Evolutionary conservation across 2,329 filamentous ascomycete genomes (phyloP).

Genomic region (Sporothrix variecibatus): DNA sequence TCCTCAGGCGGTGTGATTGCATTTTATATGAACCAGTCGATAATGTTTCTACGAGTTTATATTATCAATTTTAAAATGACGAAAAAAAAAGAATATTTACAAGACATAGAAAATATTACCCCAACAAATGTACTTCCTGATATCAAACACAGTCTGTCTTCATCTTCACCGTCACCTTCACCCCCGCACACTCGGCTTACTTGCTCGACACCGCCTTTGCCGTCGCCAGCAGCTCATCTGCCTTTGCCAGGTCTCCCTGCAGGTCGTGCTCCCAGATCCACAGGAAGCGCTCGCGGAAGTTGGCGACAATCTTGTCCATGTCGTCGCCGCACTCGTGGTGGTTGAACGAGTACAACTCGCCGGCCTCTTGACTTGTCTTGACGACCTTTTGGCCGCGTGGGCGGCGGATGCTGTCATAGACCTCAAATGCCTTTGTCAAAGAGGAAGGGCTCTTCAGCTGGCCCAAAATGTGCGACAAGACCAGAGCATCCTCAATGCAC

Average conservation of each 20-base stretch:
- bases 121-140: not conserved
- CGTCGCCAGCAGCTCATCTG: not conserved
- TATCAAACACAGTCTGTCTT: not conserved
- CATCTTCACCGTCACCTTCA: too few relatives aligned
- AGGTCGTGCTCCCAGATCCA: conserved; percentile 41
- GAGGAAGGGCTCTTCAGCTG: not conserved
- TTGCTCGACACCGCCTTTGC: not conserved
- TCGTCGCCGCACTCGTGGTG: conserved; percentile 35
- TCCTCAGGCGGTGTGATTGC: too few relatives aligned
- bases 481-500: conserved; percentile 32
- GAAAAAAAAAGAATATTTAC: not conserved
- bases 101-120: not conserved
- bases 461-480: conserved; percentile 26
- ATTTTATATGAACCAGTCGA: not conserved
- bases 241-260: conserved; percentile 31
- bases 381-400: conserved; percentile 39
- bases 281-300: conserved; percentile 36
- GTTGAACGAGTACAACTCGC: conserved; percentile 36
- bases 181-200: too few relatives aligned
- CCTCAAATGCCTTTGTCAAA: conserved; percentile 32
- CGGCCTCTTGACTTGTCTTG: conserved; percentile 37
- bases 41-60: not conserved
- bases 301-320: conserved; percentile 38
- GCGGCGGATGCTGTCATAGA: conserved; percentile 37
- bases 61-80: not conserved